Percentiles rank a stretch among this genome's conserved stretches.
Evolutionary conservation across 1,284 basidiomycete species (phyloP).

Genomic region (Salmacisia buchloeana): DNA sequence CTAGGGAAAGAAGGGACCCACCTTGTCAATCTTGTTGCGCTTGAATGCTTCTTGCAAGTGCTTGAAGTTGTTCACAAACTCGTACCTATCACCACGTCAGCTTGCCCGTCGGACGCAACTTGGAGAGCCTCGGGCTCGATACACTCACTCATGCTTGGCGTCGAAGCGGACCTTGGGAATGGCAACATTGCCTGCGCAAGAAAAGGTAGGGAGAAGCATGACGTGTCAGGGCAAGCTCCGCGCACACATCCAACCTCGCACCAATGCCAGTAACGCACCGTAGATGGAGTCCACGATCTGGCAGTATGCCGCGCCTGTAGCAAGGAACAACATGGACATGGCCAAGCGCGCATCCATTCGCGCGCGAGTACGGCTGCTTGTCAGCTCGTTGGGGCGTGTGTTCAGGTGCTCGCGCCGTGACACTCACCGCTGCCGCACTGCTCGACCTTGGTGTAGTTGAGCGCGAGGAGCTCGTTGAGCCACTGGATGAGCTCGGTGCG

Average conservation of each 20-base stretch:
- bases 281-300: constrained; percentile 84
- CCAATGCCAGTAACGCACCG: constrained; percentile 54
- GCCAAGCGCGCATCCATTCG: background rate
- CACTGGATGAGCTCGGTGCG: constrained; percentile 83
- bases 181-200: constrained; percentile 37
- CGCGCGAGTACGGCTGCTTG: background rate
- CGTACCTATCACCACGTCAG: constrained; percentile 64
- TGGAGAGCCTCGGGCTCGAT: background rate
- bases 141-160: constrained; percentile 76
- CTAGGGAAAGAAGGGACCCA: constrained; percentile 48
- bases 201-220: background rate
- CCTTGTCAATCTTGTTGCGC: constrained; percentile 82
- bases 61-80: constrained; percentile 91
- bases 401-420: background rate
- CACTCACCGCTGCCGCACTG: constrained; percentile 66
- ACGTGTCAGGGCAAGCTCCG: constrained; percentile 8
- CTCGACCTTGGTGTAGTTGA: constrained; percentile 76
- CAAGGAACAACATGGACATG: background rate
- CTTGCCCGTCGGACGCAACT: background rate
- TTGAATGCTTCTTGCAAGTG: constrained; percentile 64
- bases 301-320: constrained; percentile 41
- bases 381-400: background rate
- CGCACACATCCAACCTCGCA: no score
- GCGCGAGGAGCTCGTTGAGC: constrained; percentile 86
- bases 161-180: constrained; percentile 42